These are phyloP conservation scores for Pleurotus pulmonarius DNA, from an alignment of 768 basidiomycete species.

Conservation along the genomic window DNA sequence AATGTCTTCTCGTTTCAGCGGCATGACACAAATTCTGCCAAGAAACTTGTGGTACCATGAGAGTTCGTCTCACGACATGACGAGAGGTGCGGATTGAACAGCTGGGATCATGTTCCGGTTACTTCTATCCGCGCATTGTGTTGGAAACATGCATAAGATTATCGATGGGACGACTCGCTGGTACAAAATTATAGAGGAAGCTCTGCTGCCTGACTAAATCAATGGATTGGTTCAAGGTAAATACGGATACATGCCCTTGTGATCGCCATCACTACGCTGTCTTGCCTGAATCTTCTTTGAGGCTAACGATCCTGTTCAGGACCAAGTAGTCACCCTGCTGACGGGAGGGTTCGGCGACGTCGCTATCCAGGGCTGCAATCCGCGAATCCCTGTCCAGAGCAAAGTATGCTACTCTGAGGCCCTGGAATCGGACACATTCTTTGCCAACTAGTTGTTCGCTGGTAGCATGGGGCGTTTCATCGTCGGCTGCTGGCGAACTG, in stretches of 20 bases:
- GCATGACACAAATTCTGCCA: no score
- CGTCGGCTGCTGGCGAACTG: conserved; percentile 30
- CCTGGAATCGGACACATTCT: conserved; percentile 96
- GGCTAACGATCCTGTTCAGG: conserved; percentile 86
- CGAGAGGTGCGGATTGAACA: no score
- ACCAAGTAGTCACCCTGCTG: conserved; percentile 77
- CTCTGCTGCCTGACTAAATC: no score
- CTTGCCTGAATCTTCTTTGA: conserved; percentile 95
- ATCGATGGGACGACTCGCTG: no score
- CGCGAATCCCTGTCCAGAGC: conserved; percentile 85
- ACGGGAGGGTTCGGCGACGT: conserved; percentile 34
- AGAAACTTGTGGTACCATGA: no score
- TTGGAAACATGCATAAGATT: no score
- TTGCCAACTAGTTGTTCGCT: conserved; percentile 81
- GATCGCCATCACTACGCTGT: conserved; percentile 15
- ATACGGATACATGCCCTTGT: not conserved
- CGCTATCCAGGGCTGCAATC: conserved; percentile 59
- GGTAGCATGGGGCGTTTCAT: conserved; percentile 68
- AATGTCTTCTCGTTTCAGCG: no score
- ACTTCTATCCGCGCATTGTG: no score
- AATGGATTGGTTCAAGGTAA: no score
- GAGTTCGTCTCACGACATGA: no score
- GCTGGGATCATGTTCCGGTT: no score
- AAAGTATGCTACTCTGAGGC: conserved; percentile 93
- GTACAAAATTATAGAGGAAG: no score